Evolutionary conservation across 805 yeast species (phyloP).

Genomic region (Lipomyces sp.): DNA sequence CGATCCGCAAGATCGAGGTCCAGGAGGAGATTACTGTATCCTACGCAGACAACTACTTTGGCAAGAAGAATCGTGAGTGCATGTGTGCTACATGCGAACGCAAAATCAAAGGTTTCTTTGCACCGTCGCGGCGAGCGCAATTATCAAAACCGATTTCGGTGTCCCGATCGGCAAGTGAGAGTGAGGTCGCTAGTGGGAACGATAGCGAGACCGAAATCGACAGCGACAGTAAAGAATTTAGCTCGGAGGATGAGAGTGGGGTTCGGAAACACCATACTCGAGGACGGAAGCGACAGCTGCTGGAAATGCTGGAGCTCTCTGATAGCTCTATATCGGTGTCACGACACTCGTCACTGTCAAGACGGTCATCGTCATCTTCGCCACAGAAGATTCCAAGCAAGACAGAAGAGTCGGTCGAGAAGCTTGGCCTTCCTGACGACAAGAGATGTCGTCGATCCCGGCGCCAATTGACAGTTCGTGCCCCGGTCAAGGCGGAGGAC

Average conservation of each 20-base stretch:
- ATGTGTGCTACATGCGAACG: slow-evolving; percentile 53
- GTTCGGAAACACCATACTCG: slow-evolving; percentile 16
- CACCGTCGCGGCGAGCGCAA: not conserved
- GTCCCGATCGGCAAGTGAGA: not conserved
- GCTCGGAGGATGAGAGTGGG: slow-evolving; percentile 10
- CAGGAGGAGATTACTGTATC: slow-evolving; percentile 57
- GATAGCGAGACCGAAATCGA: slow-evolving; percentile 5
- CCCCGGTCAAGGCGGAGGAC: slow-evolving; percentile 15
- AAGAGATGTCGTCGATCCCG: slow-evolving; percentile 19
- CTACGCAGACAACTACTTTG: slow-evolving; percentile 53
- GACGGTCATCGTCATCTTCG: not conserved
- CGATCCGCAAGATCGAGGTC: slow-evolving; percentile 46
- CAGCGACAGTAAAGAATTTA: slow-evolving; percentile 15
- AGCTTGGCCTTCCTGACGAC: not conserved
- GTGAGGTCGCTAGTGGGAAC: not conserved
- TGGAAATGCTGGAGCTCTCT: not conserved
- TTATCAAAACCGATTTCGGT: not conserved
- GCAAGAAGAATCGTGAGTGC: slow-evolving; percentile 51
- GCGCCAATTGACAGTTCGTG: slow-evolving; percentile 1
- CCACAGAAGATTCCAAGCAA: not conserved
- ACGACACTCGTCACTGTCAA: slow-evolving; percentile 11
- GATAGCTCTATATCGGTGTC: not conserved
- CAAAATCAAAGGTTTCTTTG: slow-evolving; percentile 27
- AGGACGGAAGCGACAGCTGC: slow-evolving; percentile 18
- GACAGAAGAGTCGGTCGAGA: not conserved